Evolutionary conservation across 2,329 filamentous ascomycete species (phyloP).

Genomic region (Botryotinia globosa): DNA sequence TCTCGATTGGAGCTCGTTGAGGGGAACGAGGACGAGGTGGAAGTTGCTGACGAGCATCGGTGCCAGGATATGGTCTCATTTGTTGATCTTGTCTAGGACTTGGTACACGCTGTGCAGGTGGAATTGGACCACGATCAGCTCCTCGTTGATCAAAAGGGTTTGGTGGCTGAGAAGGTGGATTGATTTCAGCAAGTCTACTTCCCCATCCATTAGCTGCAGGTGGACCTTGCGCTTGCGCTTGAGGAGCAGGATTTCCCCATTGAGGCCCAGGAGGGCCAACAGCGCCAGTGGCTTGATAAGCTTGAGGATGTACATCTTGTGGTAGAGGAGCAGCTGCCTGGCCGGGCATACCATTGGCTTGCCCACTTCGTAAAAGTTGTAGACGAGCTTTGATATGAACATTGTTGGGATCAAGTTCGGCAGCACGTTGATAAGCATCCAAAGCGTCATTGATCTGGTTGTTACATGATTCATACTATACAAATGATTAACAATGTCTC

Average conservation of each 20-base stretch:
- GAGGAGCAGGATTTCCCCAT: slow-evolving; percentile 77
- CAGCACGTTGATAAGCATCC: slow-evolving; percentile 91
- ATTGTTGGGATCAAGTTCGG: slow-evolving; percentile 88
- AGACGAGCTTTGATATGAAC: slow-evolving; percentile 95
- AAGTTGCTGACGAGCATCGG: slow-evolving; percentile 50
- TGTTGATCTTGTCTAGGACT: slow-evolving; percentile 74
- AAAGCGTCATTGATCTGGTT: slow-evolving; percentile 96
- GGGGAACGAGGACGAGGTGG: slow-evolving; percentile 57
- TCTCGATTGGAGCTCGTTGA: slow-evolving; percentile 34
- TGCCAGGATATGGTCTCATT: slow-evolving; percentile 66
- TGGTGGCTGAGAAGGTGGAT: slow-evolving; percentile 68
- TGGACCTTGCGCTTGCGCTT: slow-evolving; percentile 54
- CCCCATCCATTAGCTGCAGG: slow-evolving; percentile 51
- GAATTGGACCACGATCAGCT: slow-evolving; percentile 63
- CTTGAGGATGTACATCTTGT: slow-evolving; percentile 92
- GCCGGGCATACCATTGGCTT: slow-evolving; percentile 66
- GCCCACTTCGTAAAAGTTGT: slow-evolving; percentile 80
- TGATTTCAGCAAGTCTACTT: slow-evolving; percentile 74
- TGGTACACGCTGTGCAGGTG: slow-evolving; percentile 59
- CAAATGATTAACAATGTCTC: slow-evolving; percentile 28
- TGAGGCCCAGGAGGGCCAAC: slow-evolving; percentile 82
- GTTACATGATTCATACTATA: slow-evolving; percentile 94
- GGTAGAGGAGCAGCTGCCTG: slow-evolving; percentile 80
- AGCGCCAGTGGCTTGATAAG: slow-evolving; percentile 80
- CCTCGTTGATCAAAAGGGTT: slow-evolving; percentile 84